A percentile compares a stretch with the other conserved stretches of the same genome.
Evolutionary conservation across 2,329 filamentous ascomycete species (phyloP).

Genomic region (Microdochium nivale): DNA sequence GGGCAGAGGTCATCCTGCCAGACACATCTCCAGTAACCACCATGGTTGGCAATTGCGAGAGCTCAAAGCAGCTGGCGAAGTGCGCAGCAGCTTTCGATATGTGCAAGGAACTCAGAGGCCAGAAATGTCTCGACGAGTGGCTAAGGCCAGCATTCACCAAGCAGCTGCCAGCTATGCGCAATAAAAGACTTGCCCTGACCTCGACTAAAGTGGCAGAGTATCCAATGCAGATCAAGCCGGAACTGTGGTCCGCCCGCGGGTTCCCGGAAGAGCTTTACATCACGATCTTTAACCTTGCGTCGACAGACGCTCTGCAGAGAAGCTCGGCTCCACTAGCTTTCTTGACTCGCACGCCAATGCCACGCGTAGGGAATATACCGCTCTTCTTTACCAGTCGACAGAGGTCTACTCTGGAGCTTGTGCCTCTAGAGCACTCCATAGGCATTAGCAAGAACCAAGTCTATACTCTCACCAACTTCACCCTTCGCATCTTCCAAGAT

Average conservation of each 20-base stretch:
- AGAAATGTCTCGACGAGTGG: constrained; percentile 61
- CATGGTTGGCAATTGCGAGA: constrained; percentile 52
- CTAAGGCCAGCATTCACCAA: constrained; percentile 67
- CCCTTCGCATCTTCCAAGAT: constrained; percentile 67
- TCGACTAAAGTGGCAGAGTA: constrained; percentile 69
- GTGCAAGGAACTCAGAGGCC: constrained; percentile 60
- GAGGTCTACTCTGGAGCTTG: constrained; percentile 47
- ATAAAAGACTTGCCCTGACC: constrained; percentile 74
- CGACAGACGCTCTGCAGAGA: constrained; percentile 46
- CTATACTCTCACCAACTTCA: constrained; percentile 59
- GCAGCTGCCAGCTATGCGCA: constrained; percentile 71
- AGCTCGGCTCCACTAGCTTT: constrained; percentile 58
- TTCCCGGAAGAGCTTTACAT: constrained; percentile 48
- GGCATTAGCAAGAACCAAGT: constrained; percentile 33
- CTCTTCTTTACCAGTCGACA: constrained; percentile 62
- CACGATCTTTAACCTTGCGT: constrained; percentile 50
- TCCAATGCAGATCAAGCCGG: constrained; percentile 69
- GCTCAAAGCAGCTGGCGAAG: constrained; percentile 71
- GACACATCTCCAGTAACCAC: constrained; percentile 62
- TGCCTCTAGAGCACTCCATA: constrained; percentile 34
- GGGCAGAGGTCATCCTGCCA: constrained; percentile 74
- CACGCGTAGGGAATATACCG: constrained; percentile 56
- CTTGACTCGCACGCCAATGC: constrained; percentile 58
- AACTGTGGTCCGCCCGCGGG: constrained; percentile 53
- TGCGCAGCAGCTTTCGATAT: constrained; percentile 83